Conservation (phyloP, 768 basidiomycete genomes). For the Xerocomellus chrysenteron region DNA sequence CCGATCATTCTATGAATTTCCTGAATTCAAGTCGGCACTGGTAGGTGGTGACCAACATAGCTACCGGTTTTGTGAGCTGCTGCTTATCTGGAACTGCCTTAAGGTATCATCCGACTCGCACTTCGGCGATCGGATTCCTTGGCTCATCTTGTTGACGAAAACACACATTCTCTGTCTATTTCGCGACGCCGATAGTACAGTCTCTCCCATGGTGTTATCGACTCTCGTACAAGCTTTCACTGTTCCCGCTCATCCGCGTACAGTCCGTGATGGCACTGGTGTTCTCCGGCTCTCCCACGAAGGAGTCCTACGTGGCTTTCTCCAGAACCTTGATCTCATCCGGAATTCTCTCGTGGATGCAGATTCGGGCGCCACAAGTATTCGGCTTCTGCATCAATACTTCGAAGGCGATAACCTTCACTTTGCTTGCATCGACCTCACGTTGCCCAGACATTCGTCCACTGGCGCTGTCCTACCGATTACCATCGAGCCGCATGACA, state of each 20-base stretch:
- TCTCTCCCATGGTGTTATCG: background rate
- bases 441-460: background rate
- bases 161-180: background rate
- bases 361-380: background rate
- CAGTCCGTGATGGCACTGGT: too few species aligned
- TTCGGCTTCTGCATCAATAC: background rate
- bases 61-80: background rate
- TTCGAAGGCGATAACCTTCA: background rate
- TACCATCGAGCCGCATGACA: background rate
- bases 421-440: background rate
- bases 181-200: background rate
- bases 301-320: background rate
- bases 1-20: background rate
- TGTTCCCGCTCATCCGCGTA: background rate
- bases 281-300: slow-evolving; percentile 3
- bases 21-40: background rate
- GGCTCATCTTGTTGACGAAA: background rate
- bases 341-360: background rate
- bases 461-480: background rate
- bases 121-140: background rate
- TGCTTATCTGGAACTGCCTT: background rate
- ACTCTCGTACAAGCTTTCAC: background rate
- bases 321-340: background rate
- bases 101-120: background rate
- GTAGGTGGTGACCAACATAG: background rate